Evolutionary conservation across 2,329 filamentous ascomycete genomes (phyloP).

Genomic region (Colletotrichum melonis): DNA sequence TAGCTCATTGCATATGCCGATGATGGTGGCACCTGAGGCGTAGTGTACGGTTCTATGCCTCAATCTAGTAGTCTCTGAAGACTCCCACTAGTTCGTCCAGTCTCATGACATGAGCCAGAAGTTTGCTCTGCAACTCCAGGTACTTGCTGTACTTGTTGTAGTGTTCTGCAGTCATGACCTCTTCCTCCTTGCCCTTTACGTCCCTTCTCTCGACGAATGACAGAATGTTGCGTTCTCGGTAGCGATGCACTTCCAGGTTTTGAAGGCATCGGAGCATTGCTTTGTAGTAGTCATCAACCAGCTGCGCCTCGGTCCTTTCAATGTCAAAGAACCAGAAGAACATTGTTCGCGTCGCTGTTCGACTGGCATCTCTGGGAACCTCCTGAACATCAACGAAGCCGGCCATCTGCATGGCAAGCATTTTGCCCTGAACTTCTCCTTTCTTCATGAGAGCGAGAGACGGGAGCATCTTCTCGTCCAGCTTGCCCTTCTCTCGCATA

Average conservation of each 20-base stretch:
- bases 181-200: constrained; percentile 85
- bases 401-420: constrained; percentile 86
- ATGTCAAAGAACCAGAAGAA: constrained; percentile 94
- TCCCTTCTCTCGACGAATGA: constrained; percentile 87
- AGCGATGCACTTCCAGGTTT: constrained; percentile 80
- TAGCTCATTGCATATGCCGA: background rate
- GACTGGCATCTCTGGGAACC: constrained; percentile 87
- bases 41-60: background rate
- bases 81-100: constrained; percentile 88
- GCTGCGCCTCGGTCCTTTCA: constrained; percentile 74
- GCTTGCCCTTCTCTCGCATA: constrained; percentile 85
- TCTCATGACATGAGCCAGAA: constrained; percentile 82
- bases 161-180: constrained; percentile 81
- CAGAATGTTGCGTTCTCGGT: constrained; percentile 77
- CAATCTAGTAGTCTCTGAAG: constrained; percentile 74
- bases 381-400: constrained; percentile 94
- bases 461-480: constrained; percentile 93
- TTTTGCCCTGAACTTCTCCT: constrained; percentile 84
- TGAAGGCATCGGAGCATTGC: constrained; percentile 88
- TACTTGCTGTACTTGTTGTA: constrained; percentile 70
- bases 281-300: constrained; percentile 89
- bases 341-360: constrained; percentile 84
- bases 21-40: background rate
- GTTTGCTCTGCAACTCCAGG: constrained; percentile 75
- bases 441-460: constrained; percentile 86